A percentile compares a stretch with the other conserved stretches of the same genome.
Evolutionary conservation across 352 stramenopile genomes (phyloP).

Genomic region (Phytopythium kandeliae): DNA sequence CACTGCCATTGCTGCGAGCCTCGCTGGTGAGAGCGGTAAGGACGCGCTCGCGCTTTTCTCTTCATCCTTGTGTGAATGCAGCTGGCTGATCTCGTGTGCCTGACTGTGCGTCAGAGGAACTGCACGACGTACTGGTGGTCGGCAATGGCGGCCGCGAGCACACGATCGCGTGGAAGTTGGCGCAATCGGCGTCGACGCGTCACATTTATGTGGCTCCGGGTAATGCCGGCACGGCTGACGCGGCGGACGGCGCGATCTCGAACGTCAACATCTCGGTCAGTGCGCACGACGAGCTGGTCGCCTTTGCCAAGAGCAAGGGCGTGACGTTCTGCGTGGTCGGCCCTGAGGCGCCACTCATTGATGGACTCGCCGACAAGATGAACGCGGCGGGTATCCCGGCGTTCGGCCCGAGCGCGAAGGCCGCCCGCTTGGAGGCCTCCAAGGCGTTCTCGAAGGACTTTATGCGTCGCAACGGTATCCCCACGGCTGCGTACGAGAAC

Average conservation of each 20-base stretch:
- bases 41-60: background rate
- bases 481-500: slow-evolving; percentile 95
- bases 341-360: slow-evolving; percentile 96
- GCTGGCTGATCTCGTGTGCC: background rate
- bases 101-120: slow-evolving; percentile 17
- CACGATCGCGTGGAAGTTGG: slow-evolving; percentile 93
- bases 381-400: slow-evolving; percentile 87
- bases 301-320: slow-evolving; percentile 82
- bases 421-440: slow-evolving; percentile 96
- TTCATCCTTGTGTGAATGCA: background rate
- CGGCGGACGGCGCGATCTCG: slow-evolving; percentile 36
- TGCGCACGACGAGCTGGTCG: slow-evolving; percentile 64
- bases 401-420: slow-evolving; percentile 95
- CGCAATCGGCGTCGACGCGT: slow-evolving; percentile 63
- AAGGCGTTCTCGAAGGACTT: slow-evolving; percentile 99
- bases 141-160: slow-evolving; percentile 92
- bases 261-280: slow-evolving; percentile 71
- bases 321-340: slow-evolving; percentile 97
- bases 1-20: slow-evolving; percentile 42
- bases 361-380: slow-evolving; percentile 94
- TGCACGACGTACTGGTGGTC: slow-evolving; percentile 90
- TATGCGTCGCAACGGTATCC: slow-evolving; percentile 96
- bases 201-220: slow-evolving; percentile 89
- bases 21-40: slow-evolving; percentile 36
- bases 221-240: slow-evolving; percentile 82